Evolutionary conservation across 306 rosid genomes (phyloP).

Genomic region (Dalbergia cultrata): DNA sequence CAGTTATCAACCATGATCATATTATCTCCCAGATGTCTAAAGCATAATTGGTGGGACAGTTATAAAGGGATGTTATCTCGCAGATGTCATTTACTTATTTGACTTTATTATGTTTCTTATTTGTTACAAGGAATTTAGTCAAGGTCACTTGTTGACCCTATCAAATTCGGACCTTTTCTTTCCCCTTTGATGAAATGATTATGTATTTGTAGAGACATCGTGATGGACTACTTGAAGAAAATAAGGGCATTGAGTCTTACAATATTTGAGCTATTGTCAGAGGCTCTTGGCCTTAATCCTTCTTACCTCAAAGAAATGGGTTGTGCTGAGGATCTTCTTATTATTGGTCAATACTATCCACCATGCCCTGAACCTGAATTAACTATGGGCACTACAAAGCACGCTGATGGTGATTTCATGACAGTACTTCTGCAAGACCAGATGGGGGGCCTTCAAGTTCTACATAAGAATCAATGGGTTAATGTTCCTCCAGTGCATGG

Average conservation of each 20-base stretch:
- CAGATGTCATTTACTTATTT: too few relatives aligned
- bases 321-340: not conserved
- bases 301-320: constrained; percentile 40
- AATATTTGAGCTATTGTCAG: constrained; percentile 47
- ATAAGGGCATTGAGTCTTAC: constrained; percentile 22
- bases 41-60: too few relatives aligned
- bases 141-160: too few relatives aligned
- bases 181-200: not conserved
- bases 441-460: constrained; percentile 63
- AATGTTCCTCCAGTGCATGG: constrained; percentile 43
- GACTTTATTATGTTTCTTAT: too few relatives aligned
- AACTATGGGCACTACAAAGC: constrained; percentile 41
- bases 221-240: constrained; percentile 46
- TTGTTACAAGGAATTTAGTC: too few relatives aligned
- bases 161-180: not conserved
- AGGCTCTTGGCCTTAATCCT: constrained; percentile 46
- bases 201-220: constrained; percentile 42
- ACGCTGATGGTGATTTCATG: constrained; percentile 46
- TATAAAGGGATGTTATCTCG: too few relatives aligned
- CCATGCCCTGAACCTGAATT: constrained; percentile 57
- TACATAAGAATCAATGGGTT: constrained; percentile 38
- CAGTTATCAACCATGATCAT: constrained; percentile 36
- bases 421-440: constrained; percentile 63
- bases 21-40: too few relatives aligned
- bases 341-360: constrained; percentile 46